A percentile compares a stretch with the other conserved stretches of the same genome.
phyloP scores from a whole-genome alignment of 345 rosid genomes.

The Gossypium longicalyx region DNA sequence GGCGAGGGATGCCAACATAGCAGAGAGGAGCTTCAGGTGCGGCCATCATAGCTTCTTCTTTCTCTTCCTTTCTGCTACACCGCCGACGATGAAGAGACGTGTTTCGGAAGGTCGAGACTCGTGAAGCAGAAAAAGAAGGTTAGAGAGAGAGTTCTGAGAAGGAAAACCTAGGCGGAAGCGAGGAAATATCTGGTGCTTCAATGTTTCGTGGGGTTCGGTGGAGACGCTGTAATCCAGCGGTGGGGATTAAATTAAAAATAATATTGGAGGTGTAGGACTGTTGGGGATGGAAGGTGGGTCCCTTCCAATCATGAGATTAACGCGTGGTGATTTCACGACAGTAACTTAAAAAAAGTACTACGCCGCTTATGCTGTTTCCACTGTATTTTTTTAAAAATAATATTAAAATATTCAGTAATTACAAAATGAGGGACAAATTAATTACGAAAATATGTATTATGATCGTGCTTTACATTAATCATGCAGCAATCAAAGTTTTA shows the following conservation, averaged over 20 bases:
- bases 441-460: too few species aligned
- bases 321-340: neutral
- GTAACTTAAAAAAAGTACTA: neutral
- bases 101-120: slow-evolving; percentile 17
- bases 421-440: too few species aligned
- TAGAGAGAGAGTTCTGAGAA: slow-evolving; percentile 4
- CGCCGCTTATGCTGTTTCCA: neutral
- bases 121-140: slow-evolving; percentile 23
- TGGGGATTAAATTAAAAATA: neutral
- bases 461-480: too few species aligned
- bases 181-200: slow-evolving; percentile 19
- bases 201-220: slow-evolving; percentile 9
- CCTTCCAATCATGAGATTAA: neutral
- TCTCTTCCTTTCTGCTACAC: slow-evolving; percentile 5
- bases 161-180: slow-evolving; percentile 30
- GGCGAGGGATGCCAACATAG: slow-evolving; percentile 72
- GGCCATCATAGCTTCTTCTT: slow-evolving; percentile 46
- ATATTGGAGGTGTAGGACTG: neutral
- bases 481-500: too few species aligned
- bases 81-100: slow-evolving; percentile 34
- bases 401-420: too few species aligned
- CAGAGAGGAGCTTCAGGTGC: slow-evolving; percentile 87
- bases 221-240: slow-evolving; percentile 14
- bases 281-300: neutral
- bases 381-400: too few species aligned